phyloP scores from a whole-genome alignment of 2,329 filamentous ascomycete genomes.

The Pseudogymnoascus pannorum region DNA sequence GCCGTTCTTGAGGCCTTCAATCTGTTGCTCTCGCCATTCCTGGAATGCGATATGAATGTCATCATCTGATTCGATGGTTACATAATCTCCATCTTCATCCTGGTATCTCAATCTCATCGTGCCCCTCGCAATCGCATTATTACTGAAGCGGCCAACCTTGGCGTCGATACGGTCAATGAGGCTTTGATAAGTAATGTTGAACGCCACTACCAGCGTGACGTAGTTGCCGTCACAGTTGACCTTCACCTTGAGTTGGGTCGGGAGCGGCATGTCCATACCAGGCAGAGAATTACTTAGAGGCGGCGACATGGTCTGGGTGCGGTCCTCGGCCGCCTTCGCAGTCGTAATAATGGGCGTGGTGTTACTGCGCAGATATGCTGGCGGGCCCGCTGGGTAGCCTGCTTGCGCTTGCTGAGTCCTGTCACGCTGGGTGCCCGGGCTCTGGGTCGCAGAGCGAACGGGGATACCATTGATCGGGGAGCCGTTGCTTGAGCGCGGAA shows the following conservation, averaged over 20 bases:
- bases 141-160: slow-evolving; percentile 82
- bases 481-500: slow-evolving; percentile 73
- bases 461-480: slow-evolving; percentile 67
- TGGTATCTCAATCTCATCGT: slow-evolving; percentile 82
- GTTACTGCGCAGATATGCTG: slow-evolving; percentile 29
- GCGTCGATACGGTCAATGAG: slow-evolving; percentile 93
- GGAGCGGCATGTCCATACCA: slow-evolving; percentile 43
- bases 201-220: slow-evolving; percentile 90
- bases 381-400: slow-evolving; percentile 38
- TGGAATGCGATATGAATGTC: slow-evolving; percentile 94
- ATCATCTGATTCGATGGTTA: slow-evolving; percentile 91
- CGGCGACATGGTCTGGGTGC: slow-evolving; percentile 39
- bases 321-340: slow-evolving; percentile 29
- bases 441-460: slow-evolving; percentile 62
- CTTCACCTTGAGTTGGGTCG: slow-evolving; percentile 86
- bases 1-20: slow-evolving; percentile 52
- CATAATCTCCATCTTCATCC: slow-evolving; percentile 87
- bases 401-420: slow-evolving; percentile 46
- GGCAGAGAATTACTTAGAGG: slow-evolving; percentile 28
- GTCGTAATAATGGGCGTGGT: slow-evolving; percentile 18
- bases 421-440: slow-evolving; percentile 59
- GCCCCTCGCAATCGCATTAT: slow-evolving; percentile 72
- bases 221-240: slow-evolving; percentile 90
- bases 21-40: slow-evolving; percentile 78
- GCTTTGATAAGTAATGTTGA: slow-evolving; percentile 90